Base-by-base conservation (phyloP, 2,329 filamentous ascomycete genomes). In the Pochonia chlamydosporia region DNA sequence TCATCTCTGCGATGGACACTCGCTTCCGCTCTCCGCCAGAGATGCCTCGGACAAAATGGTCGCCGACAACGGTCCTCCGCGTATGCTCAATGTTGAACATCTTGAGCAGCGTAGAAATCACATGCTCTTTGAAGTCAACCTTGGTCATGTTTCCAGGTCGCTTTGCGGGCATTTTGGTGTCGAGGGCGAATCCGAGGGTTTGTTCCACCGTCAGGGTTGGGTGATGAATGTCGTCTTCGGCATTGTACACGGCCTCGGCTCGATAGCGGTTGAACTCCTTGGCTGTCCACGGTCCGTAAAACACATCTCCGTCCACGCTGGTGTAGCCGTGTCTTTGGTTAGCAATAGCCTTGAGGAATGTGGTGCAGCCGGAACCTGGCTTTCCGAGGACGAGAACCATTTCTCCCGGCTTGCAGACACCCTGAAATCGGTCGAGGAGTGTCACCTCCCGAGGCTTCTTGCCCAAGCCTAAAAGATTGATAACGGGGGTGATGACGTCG, bases 41-140 rank as follows among this genome's bases (percentile, higher is more conserved):
- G 1, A 95, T 76, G 63, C 89, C 90, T 43, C 87, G 83, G 18
- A 93, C 78, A 52, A 92, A 89, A 1, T 81, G 79, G 52, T 93
- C 86, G 7, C 91, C 91, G 23, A 96, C 89, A 25, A 92, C 81
- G 0, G 91, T 96, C 61, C 90, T 79, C 44, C 81, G 78, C 0
- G 89, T 95, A 64, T 96, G 89, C 63, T 91, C 86, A 46, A 96
- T 95, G 61, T 92, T 93, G 74, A 96, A 95, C 87, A 95, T 93
- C 60, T 88, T 89, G 44, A 96, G 73, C 49, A 96, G 74, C 58
- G 85, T 79, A 16, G 81, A 76, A 51, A 91, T 75, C 48, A 95
- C 82, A 56, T 82, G 81, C 43, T 86, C 75, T 70, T 91, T 91
- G 71, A 92, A 92, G 14, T 86, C 82, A 5, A 68, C 63, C 62